These are phyloP conservation scores for Trametes coccinea DNA, from an alignment of 768 basidiomycete species.

Conservation along the genomic window DNA sequence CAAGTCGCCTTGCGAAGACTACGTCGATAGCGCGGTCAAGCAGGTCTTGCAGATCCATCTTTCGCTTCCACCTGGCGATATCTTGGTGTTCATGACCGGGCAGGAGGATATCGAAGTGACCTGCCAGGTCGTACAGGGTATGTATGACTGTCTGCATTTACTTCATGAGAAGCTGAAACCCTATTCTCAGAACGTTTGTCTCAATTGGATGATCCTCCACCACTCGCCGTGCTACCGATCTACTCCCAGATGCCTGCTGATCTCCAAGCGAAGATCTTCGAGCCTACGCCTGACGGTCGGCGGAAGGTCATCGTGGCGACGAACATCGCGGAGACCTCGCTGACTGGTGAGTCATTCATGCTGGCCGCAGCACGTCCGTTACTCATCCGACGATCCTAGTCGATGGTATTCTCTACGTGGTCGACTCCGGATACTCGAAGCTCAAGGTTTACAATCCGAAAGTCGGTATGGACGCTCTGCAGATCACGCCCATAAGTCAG, in stretches of 20 bases:
- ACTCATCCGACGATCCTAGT: constrained; percentile 46
- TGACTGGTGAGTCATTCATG: constrained; percentile 60
- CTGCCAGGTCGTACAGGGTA: constrained; percentile 90
- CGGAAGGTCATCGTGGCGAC: constrained; percentile 98
- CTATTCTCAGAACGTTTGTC: constrained; percentile 72
- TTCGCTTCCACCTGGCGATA: constrained; percentile 89
- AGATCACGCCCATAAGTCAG: constrained; percentile 98
- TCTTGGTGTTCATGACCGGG: constrained; percentile 98
- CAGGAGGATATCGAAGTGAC: constrained; percentile 99
- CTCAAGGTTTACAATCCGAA: constrained; percentile 99
- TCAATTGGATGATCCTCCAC: constrained; percentile 88
- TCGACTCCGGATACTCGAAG: constrained; percentile 96
- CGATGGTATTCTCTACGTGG: constrained; percentile 96
- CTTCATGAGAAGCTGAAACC: background rate
- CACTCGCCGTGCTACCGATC: constrained; percentile 91
- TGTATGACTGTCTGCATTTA: constrained; percentile 21
- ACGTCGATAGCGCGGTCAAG: constrained; percentile 97
- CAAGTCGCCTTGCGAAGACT: constrained; percentile 98
- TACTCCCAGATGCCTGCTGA: constrained; percentile 99
- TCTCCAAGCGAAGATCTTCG: constrained; percentile 96
- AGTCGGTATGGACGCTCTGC: constrained; percentile 98
- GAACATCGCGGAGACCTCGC: constrained; percentile 97
- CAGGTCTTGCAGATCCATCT: constrained; percentile 97
- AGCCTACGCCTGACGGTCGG: constrained; percentile 89
- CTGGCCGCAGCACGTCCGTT: background rate